Evolutionary conservation across 108 stramenopile species (phyloP), one percentile per base, ranked within the genome.

Genomic region (Discostella stelligeroides): DNA sequence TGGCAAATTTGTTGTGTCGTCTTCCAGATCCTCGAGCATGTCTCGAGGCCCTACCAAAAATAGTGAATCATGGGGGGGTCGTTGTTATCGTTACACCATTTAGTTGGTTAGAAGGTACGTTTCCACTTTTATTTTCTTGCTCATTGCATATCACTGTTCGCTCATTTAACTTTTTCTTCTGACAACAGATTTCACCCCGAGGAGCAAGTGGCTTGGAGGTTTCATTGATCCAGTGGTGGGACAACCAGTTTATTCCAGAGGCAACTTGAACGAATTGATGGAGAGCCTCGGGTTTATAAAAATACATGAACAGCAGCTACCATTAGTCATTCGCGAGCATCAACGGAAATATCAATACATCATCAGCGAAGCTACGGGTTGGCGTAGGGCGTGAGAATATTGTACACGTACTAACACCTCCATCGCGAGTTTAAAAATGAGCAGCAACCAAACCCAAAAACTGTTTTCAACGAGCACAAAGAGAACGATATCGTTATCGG

Each of bases 311-410:
- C 68, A 82, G 48, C 74, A 92, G 25, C 85, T 94, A 75, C 92
- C 95, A 8, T 82, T 97, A 60, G 63, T 97, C 14, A 97, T 97
- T 67, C 86, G 97, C 20, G 97, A 97, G 61, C 97, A 97, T 67
- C 83, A 75, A 64, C 65, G 97, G 38, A 97, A 97, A 79, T 97
- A 94, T 73, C 97, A 97, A 39, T 95, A 92, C 75, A 95, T 95
- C 66, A 83, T 96, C 41, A 91, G 91, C 43, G 87, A 96, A 56
- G 93, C 90, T 9, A 90, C 90, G 25, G 90, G 88, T 6, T 96
- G 94, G 90, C 72, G 87, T 11, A 91, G 86, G 66, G 0, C 14
- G 15, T 55, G 28, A 55, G 34, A 34, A 34, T 34, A 34, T 34
- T 34, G 3, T 34, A 6, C 34, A 34, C 34, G n/a, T n/a, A n/a